A percentile compares a stretch with the other conserved stretches of the same genome.
Conservation (phyloP, 2,329 filamentous ascomycete species). For the Fusarium chuoi region DNA sequence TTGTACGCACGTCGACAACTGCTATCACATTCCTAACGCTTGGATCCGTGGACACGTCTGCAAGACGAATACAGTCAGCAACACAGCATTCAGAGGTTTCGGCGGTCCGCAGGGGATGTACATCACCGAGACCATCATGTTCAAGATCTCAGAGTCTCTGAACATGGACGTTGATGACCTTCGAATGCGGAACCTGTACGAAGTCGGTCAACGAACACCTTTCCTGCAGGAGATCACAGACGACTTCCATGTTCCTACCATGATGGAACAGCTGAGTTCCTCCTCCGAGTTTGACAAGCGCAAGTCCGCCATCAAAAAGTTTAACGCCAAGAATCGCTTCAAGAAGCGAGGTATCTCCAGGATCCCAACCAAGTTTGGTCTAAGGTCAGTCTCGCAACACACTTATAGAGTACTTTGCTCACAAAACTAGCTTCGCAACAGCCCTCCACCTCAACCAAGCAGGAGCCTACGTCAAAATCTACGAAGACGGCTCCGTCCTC, state of each 20-base stretch:
- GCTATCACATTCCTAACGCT: not conserved
- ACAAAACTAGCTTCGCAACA: rapidly evolving
- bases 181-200: not conserved
- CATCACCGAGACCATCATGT: not conserved
- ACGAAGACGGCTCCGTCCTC: not conserved
- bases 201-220: not conserved
- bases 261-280: not conserved
- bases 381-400: not conserved
- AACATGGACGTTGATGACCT: not conserved
- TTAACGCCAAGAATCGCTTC: not conserved
- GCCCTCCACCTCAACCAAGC: not conserved
- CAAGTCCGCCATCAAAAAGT: not conserved
- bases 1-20: not conserved
- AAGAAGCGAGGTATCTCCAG: not conserved
- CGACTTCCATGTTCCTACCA: not conserved
- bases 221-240: not conserved
- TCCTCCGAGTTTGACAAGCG: not conserved
- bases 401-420: rapidly evolving
- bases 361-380: not conserved
- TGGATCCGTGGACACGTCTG: not conserved
- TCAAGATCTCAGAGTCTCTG: not conserved
- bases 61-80: not conserved
- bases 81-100: not conserved
- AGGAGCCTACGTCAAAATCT: not conserved
- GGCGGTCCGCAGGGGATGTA: not conserved